Evolutionary conservation across 768 basidiomycete genomes (phyloP).

Genomic region (Hemileccinum rubropunctum): DNA sequence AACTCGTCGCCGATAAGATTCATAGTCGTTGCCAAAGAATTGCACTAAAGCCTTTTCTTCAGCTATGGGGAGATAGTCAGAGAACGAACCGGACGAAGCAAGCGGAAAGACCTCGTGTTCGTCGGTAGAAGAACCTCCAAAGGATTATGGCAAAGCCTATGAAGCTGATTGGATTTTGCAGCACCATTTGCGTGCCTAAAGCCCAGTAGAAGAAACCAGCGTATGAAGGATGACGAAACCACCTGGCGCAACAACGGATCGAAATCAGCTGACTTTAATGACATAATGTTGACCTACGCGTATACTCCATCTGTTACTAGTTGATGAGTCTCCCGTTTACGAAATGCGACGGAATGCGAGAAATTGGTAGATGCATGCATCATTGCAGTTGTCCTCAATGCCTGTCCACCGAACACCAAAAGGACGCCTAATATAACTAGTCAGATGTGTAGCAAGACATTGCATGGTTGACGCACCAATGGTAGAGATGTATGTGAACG

Average conservation of each 20-base stretch:
- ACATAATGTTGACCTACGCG: conserved; percentile 48
- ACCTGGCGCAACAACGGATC: conserved; percentile 9
- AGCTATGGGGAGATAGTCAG: conserved; percentile 40
- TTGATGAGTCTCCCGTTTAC: conserved; percentile 67
- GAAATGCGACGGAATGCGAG: conserved; percentile 81
- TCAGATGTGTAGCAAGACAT: background rate
- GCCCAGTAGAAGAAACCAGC: conserved; percentile 99
- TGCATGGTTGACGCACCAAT: conserved; percentile 45
- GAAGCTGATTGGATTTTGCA: conserved; percentile 83
- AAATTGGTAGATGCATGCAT: conserved; percentile 92
- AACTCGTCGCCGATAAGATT: conserved; percentile 68
- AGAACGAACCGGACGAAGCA: background rate
- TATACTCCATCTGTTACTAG: conserved; percentile 92
- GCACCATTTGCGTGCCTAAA: conserved; percentile 84
- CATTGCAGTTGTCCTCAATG: conserved; percentile 89
- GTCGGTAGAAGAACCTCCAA: conserved; percentile 82
- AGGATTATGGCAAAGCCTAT: conserved; percentile 63
- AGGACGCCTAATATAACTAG: conserved; percentile 49
- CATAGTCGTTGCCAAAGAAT: conserved; percentile 91
- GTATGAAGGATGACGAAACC: conserved; percentile 92
- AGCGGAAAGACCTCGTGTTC: conserved; percentile 68
- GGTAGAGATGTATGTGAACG: conserved; percentile 51
- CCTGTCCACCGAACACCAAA: conserved; percentile 68
- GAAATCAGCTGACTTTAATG: background rate
- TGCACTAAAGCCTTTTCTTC: conserved; percentile 77